Conservation (phyloP, 495 filamentous ascomycete genomes). For the Penicillium diatomitis region DNA sequence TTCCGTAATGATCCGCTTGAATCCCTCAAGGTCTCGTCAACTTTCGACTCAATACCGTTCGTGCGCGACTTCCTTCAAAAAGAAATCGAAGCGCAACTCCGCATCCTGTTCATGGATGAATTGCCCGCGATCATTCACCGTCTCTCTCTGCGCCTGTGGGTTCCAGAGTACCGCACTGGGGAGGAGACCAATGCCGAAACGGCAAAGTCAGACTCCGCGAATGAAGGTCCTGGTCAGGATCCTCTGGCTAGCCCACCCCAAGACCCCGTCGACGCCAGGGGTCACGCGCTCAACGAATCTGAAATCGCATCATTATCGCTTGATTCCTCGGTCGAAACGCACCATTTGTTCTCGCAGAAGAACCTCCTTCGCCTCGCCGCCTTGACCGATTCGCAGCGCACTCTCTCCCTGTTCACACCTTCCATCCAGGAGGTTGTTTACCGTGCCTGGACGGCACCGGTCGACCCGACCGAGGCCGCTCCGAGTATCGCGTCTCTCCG, state of each 20-base stretch:
- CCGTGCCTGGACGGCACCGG: conserved; percentile 79
- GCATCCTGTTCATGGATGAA: conserved; percentile 94
- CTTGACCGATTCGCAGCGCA: conserved; percentile 73
- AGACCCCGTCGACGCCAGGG: conserved; percentile 66
- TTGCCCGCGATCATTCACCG: conserved; percentile 92
- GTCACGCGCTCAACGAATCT: conserved; percentile 62
- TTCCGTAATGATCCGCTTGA: conserved; percentile 98
- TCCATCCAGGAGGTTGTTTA: conserved; percentile 76
- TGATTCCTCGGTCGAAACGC: conserved; percentile 64
- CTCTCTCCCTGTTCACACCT: conserved; percentile 79
- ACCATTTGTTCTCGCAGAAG: conserved; percentile 84
- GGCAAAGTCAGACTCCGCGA: conserved; percentile 15
- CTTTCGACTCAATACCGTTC: conserved; percentile 97
- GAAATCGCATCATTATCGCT: conserved; percentile 68
- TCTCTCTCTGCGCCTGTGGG: conserved; percentile 82
- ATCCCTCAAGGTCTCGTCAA: conserved; percentile 95
- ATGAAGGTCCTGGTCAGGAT: conserved; percentile 51
- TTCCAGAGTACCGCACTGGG: conserved; percentile 70
- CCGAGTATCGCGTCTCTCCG: conserved; percentile 46
- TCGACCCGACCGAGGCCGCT: conserved; percentile 56
- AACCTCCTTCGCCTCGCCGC: conserved; percentile 70
- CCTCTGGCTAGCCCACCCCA: conserved; percentile 71
- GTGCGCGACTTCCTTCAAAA: conserved; percentile 94
- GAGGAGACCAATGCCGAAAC: conserved; percentile 34
- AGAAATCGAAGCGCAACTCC: conserved; percentile 90